A percentile compares a stretch with the other conserved stretches of the same genome.
phyloP scores from a whole-genome alignment of 345 rosid species.

The Corchorus olitorius region DNA sequence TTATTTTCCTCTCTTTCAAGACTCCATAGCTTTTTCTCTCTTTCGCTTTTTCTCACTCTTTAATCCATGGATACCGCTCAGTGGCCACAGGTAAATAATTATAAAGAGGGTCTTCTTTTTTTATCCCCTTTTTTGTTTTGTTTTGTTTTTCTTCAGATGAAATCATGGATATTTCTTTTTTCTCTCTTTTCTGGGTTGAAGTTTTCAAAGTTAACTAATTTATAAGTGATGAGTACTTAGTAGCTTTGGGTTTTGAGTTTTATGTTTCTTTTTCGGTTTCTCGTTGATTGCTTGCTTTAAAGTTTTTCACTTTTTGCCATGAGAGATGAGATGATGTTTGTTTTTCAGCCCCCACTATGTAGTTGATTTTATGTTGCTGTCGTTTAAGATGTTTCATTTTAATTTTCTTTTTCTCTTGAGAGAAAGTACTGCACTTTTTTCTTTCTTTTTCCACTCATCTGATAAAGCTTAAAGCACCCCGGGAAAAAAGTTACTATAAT shows the following conservation, averaged over 20 bases:
- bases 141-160: conserved; percentile 21
- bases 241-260: conserved; percentile 2
- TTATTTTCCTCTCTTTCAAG: conserved; percentile 28
- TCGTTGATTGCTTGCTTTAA: conserved; percentile 17
- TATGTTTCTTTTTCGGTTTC: background rate
- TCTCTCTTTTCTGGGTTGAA: conserved; percentile 11
- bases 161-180: conserved; percentile 23
- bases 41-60: conserved; percentile 17
- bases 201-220: conserved; percentile 21
- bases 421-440: conserved; percentile 1
- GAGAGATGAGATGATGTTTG: conserved; percentile 32
- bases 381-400: conserved; percentile 24
- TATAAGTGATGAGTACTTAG: background rate
- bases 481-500: conserved; percentile 17
- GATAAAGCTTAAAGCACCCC: conserved; percentile 5
- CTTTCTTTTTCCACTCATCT: conserved; percentile 19
- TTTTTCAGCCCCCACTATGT: conserved; percentile 28
- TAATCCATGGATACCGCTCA: conserved; percentile 44
- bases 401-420: conserved; percentile 4
- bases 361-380: conserved; percentile 33
- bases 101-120: conserved; percentile 4
- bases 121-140: background rate
- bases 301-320: conserved; percentile 13
- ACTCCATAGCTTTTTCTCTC: conserved; percentile 16
- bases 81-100: conserved; percentile 50